These are phyloP conservation scores for Myriosclerotinia scirpicola DNA, from an alignment of 2,329 filamentous ascomycete species.

Conservation along the genomic window DNA sequence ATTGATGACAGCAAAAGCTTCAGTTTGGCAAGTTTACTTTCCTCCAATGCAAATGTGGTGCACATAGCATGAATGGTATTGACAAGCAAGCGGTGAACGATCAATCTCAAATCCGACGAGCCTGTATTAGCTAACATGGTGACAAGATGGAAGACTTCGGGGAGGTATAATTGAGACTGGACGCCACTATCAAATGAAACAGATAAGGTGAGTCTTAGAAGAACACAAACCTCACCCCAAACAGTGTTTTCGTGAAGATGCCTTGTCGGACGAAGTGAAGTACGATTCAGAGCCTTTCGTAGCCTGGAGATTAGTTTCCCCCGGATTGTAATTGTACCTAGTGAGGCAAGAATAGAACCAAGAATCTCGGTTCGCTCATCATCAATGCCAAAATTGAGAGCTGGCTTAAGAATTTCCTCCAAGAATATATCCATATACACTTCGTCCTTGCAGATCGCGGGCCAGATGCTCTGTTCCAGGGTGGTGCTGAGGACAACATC, in stretches of 20 bases:
- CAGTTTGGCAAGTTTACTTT: conserved; percentile 48
- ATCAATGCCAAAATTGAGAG: conserved; percentile 57
- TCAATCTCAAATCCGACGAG: conserved; percentile 53
- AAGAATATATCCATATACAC: conserved; percentile 65
- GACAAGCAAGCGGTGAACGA: conserved; percentile 63
- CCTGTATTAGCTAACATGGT: conserved; percentile 71
- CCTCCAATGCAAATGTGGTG: conserved; percentile 63
- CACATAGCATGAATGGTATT: conserved; percentile 69
- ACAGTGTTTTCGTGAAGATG: conserved; percentile 65
- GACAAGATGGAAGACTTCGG: conserved; percentile 69
- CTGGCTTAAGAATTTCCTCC: conserved; percentile 65
- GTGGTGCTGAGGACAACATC: conserved; percentile 59
- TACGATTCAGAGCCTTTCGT: conserved; percentile 65
- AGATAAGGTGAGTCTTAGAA: conserved; percentile 65
- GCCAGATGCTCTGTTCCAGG: conserved; percentile 67
- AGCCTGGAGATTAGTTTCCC: conserved; percentile 65
- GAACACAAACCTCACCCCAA: conserved; percentile 67
- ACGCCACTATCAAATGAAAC: conserved; percentile 67
- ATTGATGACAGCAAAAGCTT: conserved; percentile 57
- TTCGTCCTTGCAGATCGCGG: conserved; percentile 63
- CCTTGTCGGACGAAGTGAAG: conserved; percentile 65
- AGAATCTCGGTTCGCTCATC: conserved; percentile 61
- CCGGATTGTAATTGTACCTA: conserved; percentile 64
- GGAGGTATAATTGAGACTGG: conserved; percentile 66
- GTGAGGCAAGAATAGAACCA: conserved; percentile 61